These are phyloP conservation scores for Starmerella bombicola DNA, from an alignment of 805 yeast species.

Conservation along the genomic window DNA sequence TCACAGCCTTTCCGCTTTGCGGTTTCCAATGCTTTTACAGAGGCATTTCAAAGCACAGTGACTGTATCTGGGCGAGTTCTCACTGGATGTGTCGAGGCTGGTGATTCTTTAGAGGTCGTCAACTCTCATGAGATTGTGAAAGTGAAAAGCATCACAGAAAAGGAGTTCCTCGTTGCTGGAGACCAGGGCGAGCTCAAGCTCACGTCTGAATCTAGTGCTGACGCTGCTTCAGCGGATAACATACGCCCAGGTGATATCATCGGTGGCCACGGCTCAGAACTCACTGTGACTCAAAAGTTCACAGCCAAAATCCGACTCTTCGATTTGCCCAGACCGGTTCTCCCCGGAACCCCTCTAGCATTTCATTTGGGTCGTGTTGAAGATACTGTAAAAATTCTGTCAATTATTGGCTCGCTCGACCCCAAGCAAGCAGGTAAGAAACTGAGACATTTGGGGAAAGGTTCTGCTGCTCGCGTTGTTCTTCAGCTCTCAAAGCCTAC, in stretches of 20 bases:
- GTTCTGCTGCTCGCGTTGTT: slow-evolving; percentile 47
- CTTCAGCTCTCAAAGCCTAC: slow-evolving; percentile 39
- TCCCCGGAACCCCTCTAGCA: slow-evolving; percentile 68
- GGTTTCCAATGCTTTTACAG: slow-evolving; percentile 48
- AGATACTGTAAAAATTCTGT: slow-evolving; percentile 52
- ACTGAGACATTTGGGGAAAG: slow-evolving; percentile 49
- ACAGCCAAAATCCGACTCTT: slow-evolving; percentile 52
- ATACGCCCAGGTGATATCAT: slow-evolving; percentile 58
- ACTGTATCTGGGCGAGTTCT: slow-evolving; percentile 52
- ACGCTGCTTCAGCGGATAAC: slow-evolving; percentile 27
- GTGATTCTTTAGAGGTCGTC: slow-evolving; percentile 41
- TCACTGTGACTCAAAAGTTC: slow-evolving; percentile 39
- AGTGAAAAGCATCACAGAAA: slow-evolving; percentile 13
- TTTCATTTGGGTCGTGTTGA: slow-evolving; percentile 65
- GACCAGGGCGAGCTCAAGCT: slow-evolving; percentile 42
- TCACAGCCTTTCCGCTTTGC: slow-evolving; percentile 39
- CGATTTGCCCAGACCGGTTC: slow-evolving; percentile 54
- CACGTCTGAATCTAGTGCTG: slow-evolving; percentile 21
- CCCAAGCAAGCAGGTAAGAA: slow-evolving; percentile 10
- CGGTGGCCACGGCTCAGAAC: slow-evolving; percentile 36
- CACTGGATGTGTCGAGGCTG: slow-evolving; percentile 57
- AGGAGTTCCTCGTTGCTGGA: slow-evolving; percentile 39
- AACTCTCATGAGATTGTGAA: slow-evolving; percentile 23
- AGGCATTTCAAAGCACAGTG: slow-evolving; percentile 39
- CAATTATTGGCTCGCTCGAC: slow-evolving; percentile 32